A percentile compares a stretch with the other conserved stretches of the same genome.
Conservation (phyloP, 2,329 filamentous ascomycete species). For the Arachnomyces sp. region DNA sequence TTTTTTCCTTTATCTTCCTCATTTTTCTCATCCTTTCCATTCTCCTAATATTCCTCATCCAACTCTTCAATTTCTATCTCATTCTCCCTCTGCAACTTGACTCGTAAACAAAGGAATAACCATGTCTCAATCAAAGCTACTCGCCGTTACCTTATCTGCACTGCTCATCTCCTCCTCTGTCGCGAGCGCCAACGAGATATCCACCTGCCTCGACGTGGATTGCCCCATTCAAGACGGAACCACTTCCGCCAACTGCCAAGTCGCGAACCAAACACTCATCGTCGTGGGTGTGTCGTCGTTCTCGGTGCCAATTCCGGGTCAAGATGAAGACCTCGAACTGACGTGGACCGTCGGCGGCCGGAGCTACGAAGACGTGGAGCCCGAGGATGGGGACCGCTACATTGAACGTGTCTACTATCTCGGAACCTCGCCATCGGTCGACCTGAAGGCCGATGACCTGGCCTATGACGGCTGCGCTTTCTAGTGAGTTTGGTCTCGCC, state of each 20-base stretch:
- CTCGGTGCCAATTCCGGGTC: slow-evolving; percentile 1
- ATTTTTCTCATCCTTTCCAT: no score
- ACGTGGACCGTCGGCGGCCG: slow-evolving; percentile 3
- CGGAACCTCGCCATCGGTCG: slow-evolving; percentile 1
- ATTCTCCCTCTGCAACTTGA: no score
- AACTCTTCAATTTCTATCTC: no score
- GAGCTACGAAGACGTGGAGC: not conserved
- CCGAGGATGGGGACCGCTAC: not conserved
- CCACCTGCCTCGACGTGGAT: slow-evolving; percentile 4
- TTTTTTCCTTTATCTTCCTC: no score
- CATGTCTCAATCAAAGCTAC: no score
- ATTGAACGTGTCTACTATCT: slow-evolving; percentile 4
- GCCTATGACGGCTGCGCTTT: slow-evolving; percentile 3
- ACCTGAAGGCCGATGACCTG: not conserved
- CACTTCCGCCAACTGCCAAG: not conserved
- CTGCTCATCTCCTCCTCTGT: not conserved
- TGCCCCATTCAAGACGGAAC: slow-evolving; percentile 1
- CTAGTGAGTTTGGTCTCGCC: not conserved
- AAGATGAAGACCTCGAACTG: slow-evolving; percentile 2
- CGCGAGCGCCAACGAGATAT: slow-evolving; percentile 1
- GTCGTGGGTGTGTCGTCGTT: slow-evolving; percentile 1
- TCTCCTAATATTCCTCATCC: no score
- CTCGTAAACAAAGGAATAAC: no score
- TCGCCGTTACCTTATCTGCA: not conserved
- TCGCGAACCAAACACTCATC: slow-evolving; percentile 2